Percentiles rank a stretch among this genome's conserved stretches.
Evolutionary conservation across 2,329 filamentous ascomycete species (phyloP).

Genomic region (Claviceps lovelessii): DNA sequence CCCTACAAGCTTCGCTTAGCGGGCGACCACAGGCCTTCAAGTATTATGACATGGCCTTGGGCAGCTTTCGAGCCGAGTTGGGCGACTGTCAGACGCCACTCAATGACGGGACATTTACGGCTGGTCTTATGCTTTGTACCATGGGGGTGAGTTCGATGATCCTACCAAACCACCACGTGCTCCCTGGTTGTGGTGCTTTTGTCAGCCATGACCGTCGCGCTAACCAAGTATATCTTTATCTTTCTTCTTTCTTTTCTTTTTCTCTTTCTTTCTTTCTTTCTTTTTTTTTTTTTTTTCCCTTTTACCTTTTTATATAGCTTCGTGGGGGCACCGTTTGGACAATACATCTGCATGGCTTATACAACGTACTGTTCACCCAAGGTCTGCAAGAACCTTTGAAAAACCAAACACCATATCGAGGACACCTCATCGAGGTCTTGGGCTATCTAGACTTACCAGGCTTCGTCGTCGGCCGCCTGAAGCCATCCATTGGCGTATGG

Average conservation of each 20-base stretch:
- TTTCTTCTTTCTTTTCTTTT: neutral
- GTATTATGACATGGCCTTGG: neutral
- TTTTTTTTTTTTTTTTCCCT: neutral
- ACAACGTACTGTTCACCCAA: neutral
- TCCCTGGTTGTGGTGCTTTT: neutral
- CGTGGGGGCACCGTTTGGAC: neutral
- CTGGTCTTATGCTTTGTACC: neutral
- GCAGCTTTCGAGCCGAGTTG: neutral
- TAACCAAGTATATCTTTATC: neutral
- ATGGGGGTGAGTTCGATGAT: neutral
- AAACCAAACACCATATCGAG: neutral
- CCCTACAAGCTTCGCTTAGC: neutral
- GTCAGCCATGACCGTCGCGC: neutral
- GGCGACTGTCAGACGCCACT: neutral
- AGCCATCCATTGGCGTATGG: neutral
- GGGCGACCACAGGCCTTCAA: neutral
- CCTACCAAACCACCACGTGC: no score
- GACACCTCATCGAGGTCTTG: neutral
- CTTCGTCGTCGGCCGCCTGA: constrained; percentile 1
- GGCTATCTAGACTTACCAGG: constrained; percentile 1
- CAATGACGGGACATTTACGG: neutral
- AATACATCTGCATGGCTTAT: constrained; percentile 2
- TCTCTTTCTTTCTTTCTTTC: no score
- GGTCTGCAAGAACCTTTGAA: neutral
- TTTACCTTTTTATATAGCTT: neutral